Evolutionary conservation across 2,329 filamentous ascomycete species (phyloP).

Genomic region (Xylariaceae sp.): DNA sequence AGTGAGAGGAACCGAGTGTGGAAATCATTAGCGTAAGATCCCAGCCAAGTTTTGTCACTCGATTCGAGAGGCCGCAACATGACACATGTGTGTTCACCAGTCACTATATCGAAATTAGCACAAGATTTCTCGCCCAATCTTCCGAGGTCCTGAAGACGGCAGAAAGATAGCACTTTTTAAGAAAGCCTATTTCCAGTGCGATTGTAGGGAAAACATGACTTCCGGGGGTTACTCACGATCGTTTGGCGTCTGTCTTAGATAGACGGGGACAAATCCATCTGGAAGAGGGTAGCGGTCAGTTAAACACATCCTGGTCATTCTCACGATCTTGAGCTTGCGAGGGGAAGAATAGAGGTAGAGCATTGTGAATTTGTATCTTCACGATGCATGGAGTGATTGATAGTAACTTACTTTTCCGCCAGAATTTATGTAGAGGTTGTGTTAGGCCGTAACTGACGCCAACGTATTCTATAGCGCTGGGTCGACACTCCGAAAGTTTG

Average conservation of each 20-base stretch:
- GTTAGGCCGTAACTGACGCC: conserved; percentile 96
- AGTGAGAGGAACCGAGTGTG: conserved; percentile 87
- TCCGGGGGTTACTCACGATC: conserved; percentile 44
- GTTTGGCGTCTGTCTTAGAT: conserved; percentile 90
- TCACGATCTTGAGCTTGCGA: neutral
- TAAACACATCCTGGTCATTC: neutral
- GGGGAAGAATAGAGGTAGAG: neutral
- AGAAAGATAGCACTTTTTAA: neutral
- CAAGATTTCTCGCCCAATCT: neutral
- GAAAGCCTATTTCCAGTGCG: neutral
- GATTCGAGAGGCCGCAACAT: conserved; percentile 79
- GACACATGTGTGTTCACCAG: conserved; percentile 94
- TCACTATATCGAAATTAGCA: conserved; percentile 43
- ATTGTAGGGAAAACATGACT: neutral
- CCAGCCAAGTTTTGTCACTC: conserved; percentile 70
- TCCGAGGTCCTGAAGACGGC: neutral
- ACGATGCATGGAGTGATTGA: no score
- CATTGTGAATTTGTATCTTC: neutral
- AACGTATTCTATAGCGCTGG: conserved; percentile 79
- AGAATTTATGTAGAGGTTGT: conserved; percentile 84
- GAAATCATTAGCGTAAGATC: conserved; percentile 87
- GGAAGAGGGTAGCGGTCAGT: neutral
- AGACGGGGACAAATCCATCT: conserved; percentile 76
- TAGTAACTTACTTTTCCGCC: conserved; percentile 60
- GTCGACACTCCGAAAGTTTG: conserved; percentile 75